phyloP scores from a whole-genome alignment of 495 filamentous ascomycete genomes.

The Penicillium samsonianum region DNA sequence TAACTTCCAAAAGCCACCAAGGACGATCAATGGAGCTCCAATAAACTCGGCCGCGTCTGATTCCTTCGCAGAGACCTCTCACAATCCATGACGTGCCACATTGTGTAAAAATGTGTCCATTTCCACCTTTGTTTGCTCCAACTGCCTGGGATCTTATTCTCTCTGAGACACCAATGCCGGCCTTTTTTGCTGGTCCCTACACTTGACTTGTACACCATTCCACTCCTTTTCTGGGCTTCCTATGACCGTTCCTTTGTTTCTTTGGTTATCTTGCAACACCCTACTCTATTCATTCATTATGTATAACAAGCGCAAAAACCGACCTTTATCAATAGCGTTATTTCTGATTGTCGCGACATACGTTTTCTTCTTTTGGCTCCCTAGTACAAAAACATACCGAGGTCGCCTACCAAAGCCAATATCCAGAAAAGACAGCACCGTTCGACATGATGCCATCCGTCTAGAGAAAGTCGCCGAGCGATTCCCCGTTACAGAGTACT shows the following conservation, averaged over 20 bases:
- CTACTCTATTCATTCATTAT: slow-evolving; percentile 30
- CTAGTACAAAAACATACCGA: slow-evolving; percentile 25
- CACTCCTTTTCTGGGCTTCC: background rate
- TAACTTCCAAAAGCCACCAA: background rate
- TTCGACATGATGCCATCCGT: slow-evolving; percentile 30
- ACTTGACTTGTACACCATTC: background rate
- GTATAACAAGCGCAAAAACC: slow-evolving; percentile 32
- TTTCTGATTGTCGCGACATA: slow-evolving; percentile 25
- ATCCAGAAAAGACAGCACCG: slow-evolving; percentile 10
- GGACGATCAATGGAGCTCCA: slow-evolving; percentile 7
- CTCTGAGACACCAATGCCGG: background rate
- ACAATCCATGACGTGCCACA: slow-evolving; percentile 7
- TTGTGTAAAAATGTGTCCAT: slow-evolving; percentile 7
- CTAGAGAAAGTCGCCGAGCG: slow-evolving; percentile 48
- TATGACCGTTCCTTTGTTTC: background rate
- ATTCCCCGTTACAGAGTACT: slow-evolving; percentile 51
- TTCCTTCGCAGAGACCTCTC: slow-evolving; percentile 1
- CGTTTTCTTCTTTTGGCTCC: slow-evolving; percentile 30
- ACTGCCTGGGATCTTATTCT: background rate
- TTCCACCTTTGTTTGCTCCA: background rate
- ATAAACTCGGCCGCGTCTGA: background rate
- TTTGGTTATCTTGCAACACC: background rate
- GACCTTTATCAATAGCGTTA: slow-evolving; percentile 19
- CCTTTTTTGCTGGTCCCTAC: background rate
- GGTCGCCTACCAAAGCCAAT: slow-evolving; percentile 14